Evolutionary conservation across 2,329 filamentous ascomycete species (phyloP).

Genomic region (Fusarium mangiferae): DNA sequence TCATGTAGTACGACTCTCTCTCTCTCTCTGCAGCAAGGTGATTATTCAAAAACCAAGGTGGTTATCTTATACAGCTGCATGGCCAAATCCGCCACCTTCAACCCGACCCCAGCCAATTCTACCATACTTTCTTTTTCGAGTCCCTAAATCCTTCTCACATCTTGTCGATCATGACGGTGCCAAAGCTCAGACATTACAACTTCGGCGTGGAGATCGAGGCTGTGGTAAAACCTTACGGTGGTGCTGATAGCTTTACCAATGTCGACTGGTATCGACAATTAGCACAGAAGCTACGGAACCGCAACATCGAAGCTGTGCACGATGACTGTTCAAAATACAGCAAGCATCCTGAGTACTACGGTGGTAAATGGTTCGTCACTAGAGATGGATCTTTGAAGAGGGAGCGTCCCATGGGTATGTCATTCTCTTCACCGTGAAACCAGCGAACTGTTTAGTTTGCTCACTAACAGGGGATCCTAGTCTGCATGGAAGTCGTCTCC

Average conservation of each 20-base stretch:
- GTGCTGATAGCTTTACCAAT: slow-evolving; percentile 50
- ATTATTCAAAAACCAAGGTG: slow-evolving; percentile 2
- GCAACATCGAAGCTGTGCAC: slow-evolving; percentile 51
- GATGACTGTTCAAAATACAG: slow-evolving; percentile 53
- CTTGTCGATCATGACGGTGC: slow-evolving; percentile 10
- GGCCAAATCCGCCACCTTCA: slow-evolving; percentile 10
- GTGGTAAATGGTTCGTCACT: slow-evolving; percentile 55
- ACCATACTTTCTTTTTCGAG: slow-evolving; percentile 14
- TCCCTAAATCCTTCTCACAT: not conserved
- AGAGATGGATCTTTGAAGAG: slow-evolving; percentile 53
- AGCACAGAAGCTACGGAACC: slow-evolving; percentile 52
- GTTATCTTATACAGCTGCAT: slow-evolving; percentile 22
- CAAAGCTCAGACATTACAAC: slow-evolving; percentile 51
- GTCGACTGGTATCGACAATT: slow-evolving; percentile 55
- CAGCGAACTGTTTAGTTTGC: not conserved
- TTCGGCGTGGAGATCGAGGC: slow-evolving; percentile 55
- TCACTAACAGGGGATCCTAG: slow-evolving; percentile 37
- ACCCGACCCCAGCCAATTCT: not conserved
- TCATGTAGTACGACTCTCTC: not conserved
- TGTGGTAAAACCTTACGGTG: slow-evolving; percentile 51
- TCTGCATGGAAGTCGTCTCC: slow-evolving; percentile 56
- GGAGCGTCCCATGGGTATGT: slow-evolving; percentile 50
- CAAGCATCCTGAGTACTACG: slow-evolving; percentile 56
- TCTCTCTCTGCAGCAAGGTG: not conserved
- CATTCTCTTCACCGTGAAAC: not conserved